Evolutionary conservation across 768 basidiomycete genomes (phyloP).

Genomic region (Trametes meyenii): DNA sequence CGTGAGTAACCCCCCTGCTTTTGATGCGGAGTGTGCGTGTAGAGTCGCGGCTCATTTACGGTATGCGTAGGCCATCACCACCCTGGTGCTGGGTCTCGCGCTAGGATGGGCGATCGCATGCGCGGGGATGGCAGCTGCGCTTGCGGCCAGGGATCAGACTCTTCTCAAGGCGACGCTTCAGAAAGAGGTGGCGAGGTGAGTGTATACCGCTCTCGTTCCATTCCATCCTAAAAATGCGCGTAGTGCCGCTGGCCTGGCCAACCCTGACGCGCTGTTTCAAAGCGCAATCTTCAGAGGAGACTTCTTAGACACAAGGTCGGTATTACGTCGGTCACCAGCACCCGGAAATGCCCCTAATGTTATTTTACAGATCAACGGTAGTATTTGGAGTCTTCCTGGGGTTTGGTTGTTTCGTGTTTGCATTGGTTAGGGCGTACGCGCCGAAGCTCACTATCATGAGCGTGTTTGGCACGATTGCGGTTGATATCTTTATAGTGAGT

Average conservation of each 20-base stretch:
- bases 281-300: constrained; percentile 49
- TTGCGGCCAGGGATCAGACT: constrained; percentile 41
- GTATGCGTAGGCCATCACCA: constrained; percentile 39
- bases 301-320: constrained; percentile 49
- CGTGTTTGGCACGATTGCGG: constrained; percentile 51
- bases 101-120: constrained; percentile 59
- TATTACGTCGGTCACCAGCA: neutral
- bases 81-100: constrained; percentile 48
- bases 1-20: constrained; percentile 34
- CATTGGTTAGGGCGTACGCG: constrained; percentile 47
- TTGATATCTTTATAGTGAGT: constrained; percentile 46
- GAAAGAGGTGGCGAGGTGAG: constrained; percentile 38
- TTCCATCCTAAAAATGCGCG: neutral
- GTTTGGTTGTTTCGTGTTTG: constrained; percentile 47
- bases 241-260: constrained; percentile 40
- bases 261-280: constrained; percentile 42
- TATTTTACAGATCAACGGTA: constrained; percentile 39
- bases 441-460: constrained; percentile 49
- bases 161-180: constrained; percentile 34
- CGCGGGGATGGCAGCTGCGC: constrained; percentile 54
- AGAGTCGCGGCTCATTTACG: neutral
- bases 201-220: neutral
- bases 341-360: neutral
- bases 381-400: constrained; percentile 54
- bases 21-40: neutral